Evolutionary conservation across 108 stramenopile genomes (phyloP), one percentile per base, ranked within the genome.

Genomic region (Craspedostauros australis): DNA sequence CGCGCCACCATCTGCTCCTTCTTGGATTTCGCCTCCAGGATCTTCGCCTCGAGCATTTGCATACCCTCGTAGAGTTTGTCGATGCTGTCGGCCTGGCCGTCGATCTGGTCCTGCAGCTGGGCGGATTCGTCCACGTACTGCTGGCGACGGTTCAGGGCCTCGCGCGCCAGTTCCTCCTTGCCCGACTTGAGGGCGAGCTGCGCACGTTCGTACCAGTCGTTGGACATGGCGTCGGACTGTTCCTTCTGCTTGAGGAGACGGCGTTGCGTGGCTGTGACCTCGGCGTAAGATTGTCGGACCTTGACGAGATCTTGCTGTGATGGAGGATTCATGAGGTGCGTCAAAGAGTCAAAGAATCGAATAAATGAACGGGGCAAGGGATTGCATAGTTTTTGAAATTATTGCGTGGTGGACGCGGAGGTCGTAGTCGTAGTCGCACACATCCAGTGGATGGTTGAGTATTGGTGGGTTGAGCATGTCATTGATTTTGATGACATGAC

Each of bases 1-100:
- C 96, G 75, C 8, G 96, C 96, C 27, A 93, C 71, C 86, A 96
- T 84, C 61, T 93, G 88, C 45, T 96, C 95, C 79, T 98, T 98
- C 66, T 95, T 91, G 25, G 88, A 46, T 75, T 90, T 93, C 40
- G 87, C 78, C 57, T 98, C 95, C 25, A 80, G 57, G 66, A 98
- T 96, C 63, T 88, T 90, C 29, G 76, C 54, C 73, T 98, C 96
- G 33, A 98, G 73, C 55, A 77, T 72, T 79, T 91, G 84, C 93
- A 96, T 96, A 32, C 92, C 86, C 50, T 90, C 86, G 60, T 91
- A 91, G 7, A 98, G 64, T 70, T 94, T 91, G 40, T 92, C 91
- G 5, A 95, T 72, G 12, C 82, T 59, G 20, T 54, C 62, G 20
- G 60, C 77, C 66, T 98, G 95, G 33, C 56, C 34, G 25, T 78